Evolutionary conservation across 176 grass and related monocot genomes (phyloP).

Genomic region (Phoenix roebelenii): DNA sequence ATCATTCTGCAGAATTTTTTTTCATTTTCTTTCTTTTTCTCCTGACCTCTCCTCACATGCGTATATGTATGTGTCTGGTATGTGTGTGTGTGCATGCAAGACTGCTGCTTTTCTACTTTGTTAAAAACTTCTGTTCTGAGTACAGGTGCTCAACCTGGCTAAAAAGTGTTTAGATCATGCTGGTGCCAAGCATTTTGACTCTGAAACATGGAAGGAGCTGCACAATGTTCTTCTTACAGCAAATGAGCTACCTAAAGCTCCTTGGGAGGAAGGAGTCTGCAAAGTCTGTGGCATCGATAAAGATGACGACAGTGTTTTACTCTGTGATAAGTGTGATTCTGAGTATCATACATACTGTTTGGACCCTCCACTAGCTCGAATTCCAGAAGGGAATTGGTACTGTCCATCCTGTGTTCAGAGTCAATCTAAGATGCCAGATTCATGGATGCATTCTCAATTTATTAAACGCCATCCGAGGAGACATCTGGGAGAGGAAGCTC

Average conservation of each 20-base stretch:
- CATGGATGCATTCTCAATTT: conserved; percentile 19
- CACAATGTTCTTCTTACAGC: conserved; percentile 48
- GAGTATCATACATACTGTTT: conserved; percentile 98
- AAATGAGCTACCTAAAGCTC: conserved; percentile 69
- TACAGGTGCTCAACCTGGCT: conserved; percentile 67
- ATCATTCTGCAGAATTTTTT: too few relatives aligned
- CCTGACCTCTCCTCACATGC: too few relatives aligned
- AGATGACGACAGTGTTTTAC: conserved; percentile 82
- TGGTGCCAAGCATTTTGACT: conserved; percentile 25
- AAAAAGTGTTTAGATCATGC: conserved; percentile 48
- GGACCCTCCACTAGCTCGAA: conserved; percentile 74
- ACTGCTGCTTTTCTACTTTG: too few relatives aligned
- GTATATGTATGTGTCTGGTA: too few relatives aligned
- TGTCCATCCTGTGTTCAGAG: conserved; percentile 65
- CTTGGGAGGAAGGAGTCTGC: conserved; percentile 96
- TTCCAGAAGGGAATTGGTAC: conserved; percentile 94
- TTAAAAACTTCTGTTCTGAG: too few relatives aligned
- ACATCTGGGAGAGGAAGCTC: conserved; percentile 36
- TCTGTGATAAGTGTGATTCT: conserved; percentile 87
- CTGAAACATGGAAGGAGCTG: conserved; percentile 38
- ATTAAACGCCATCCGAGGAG: conserved; percentile 36
- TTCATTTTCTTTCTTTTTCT: too few relatives aligned
- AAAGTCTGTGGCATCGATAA: conserved; percentile 96
- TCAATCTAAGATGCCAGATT: conserved; percentile 30
- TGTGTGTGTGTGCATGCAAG: too few relatives aligned